These are phyloP conservation scores for Candida buenavistaensis DNA, from an alignment of 1,139 yeast genomes.

Conservation along the genomic window DNA sequence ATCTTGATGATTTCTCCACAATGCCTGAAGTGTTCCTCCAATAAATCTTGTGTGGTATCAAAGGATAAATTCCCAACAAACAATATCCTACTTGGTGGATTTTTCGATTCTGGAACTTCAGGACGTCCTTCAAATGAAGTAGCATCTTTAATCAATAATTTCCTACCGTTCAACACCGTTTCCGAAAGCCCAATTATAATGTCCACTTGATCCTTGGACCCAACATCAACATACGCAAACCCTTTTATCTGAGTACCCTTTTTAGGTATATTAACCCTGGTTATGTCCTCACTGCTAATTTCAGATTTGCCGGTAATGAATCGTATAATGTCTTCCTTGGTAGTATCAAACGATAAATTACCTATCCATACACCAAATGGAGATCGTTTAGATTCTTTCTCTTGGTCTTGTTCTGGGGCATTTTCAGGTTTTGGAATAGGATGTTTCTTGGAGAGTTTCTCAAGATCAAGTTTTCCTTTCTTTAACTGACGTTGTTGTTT, in stretches of 20 bases:
- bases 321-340: conserved; percentile 67
- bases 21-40: conserved; percentile 74
- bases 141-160: conserved; percentile 79
- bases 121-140: conserved; percentile 89
- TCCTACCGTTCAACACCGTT: conserved; percentile 74
- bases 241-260: conserved; percentile 69
- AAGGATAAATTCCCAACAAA: conserved; percentile 93
- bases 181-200: conserved; percentile 72
- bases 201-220: conserved; percentile 63
- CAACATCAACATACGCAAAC: conserved; percentile 91
- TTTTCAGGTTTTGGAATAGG: conserved; percentile 44
- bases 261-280: conserved; percentile 67
- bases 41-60: conserved; percentile 82
- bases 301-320: conserved; percentile 65
- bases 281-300: conserved; percentile 49
- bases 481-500: conserved; percentile 87
- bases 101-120: conserved; percentile 38
- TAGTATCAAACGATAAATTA: conserved; percentile 82
- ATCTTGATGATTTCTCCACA: conserved; percentile 80
- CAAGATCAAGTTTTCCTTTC: conserved; percentile 69
- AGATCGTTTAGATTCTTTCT: conserved; percentile 37
- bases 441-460: conserved; percentile 53
- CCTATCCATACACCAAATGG: conserved; percentile 92
- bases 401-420: conserved; percentile 24
- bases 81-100: conserved; percentile 85